Evolutionary conservation across 768 basidiomycete genomes (phyloP), one percentile per base, ranked within the genome.

Genomic region (Collybia mongolica): DNA sequence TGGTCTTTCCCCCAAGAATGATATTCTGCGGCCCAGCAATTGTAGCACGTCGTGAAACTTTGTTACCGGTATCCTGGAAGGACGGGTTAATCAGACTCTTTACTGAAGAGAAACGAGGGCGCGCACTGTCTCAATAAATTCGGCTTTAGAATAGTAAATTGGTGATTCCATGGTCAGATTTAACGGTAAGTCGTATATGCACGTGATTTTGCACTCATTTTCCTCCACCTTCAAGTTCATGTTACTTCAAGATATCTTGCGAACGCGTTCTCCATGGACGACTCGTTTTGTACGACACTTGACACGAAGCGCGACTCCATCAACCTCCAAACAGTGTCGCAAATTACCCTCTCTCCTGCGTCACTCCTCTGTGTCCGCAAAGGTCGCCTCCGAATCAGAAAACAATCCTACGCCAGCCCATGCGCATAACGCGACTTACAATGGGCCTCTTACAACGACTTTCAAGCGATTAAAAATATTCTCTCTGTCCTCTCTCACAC

Each of bases 1-100:
- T 93, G 2, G 93, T 94, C 73, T 98, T 97, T 40, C 96, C 97
- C 36, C 93, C 93, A 12, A 99, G 84, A 54, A 98, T 93, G 65
- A 98, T 99, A 66, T 97, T 98, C 67, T 94, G 89, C 9, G 93
- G 90, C 1, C 96, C 96, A 49, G 88, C 84, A 61, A 98, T 97
- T 22, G 86, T 88, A 15, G 93, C 93, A 54, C 90, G 83, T 50
- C 93, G 82, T 36, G 92, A 95, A 39, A 98, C 95, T 68, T 96
- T 96, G 75, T 98, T 96, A 39, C 92, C 93, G 54, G 93, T 95
- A 65, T 95, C 93, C 92, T 94, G 24, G 44, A 40, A 49, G 20
- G 26, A 52, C 22, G 23, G 23, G 19, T 53, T 19, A 48, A 22
- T n/a, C 18, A 38, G 39, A 32, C 5, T 32, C 14, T 32, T 32